Base-by-base conservation (phyloP, 129 eudicot genomes). In the Silybum marianum region DNA sequence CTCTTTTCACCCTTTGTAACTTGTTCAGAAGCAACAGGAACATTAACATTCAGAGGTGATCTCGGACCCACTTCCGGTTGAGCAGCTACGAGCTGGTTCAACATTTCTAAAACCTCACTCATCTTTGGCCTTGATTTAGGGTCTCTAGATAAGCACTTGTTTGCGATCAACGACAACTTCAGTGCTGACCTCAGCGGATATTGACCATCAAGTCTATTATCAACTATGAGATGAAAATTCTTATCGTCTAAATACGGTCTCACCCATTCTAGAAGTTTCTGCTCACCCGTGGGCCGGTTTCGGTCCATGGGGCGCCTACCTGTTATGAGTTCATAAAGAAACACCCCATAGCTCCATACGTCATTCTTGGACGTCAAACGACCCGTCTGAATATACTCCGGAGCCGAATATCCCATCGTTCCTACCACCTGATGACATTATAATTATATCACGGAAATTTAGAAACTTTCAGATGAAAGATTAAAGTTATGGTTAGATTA, bases 381-480 rank as follows among this genome's bases (percentile, higher is more conserved):
- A 23, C 97, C 97, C 1, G 92, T 93, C 80, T 87, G 96, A 9
- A 93, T 46, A 83, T 93, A 93, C 71, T 93, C 97, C 23, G 97
- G 97, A 65, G 96, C 89, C 12, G 97, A 90, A 79, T 93, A 93
- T 26, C 96, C 97, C 90, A 87, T 84, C 7, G 97, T 93, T 74
- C 97, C 96, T 7, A 90, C 93, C 69, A 89, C 89, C 97, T 92
- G 87, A 84, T 71, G 68, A 54, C 18, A 34, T 72, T 80, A 38
- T 71, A 0, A 28, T 21, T 26, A 7, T 28, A 28, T 28, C 1
- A 72, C 69, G 9, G 6, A 74, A 72, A 51, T 26, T 42, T 9
- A 76, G 9, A 72, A 66, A 18, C 62, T 77, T 36, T 44, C 67
- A 6, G 11, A 36, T 75, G 39, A 46, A 22, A 26, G 39, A 16